Evolutionary conservation across 148 eudicot genomes (phyloP), one percentile per base, ranked within the genome.

Genomic region (Cornus suecica): DNA sequence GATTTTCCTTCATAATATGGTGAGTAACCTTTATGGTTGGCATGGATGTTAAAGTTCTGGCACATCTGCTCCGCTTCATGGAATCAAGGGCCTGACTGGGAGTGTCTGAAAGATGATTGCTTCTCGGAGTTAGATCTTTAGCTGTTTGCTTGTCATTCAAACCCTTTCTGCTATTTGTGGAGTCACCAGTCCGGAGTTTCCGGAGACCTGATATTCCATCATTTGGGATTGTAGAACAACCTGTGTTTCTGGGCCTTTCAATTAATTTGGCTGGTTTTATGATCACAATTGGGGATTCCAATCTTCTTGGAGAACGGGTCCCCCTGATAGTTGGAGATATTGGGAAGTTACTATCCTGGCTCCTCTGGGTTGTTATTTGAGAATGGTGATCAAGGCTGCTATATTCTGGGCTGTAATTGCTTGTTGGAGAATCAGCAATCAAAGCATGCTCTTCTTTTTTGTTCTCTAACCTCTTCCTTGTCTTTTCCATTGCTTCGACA

Each of bases 401-500:
- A 27, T 31, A 29, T 37, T 30, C 48, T n/a, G 72, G 65, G 77
- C 74, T 45, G 52, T 77, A 23, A 65, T 48, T 72, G 71, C 78
- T 72, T 65, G 42, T 70, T 52, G 83, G 77, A 75, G 77, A 62
- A 77, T 76, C 77, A 48, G 67, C 70, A 25, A 83, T 74, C 25
- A 72, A 27, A 54, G 68, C 65, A 58, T 64, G 66, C 41, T 73
- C 80, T 56, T 83, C 88, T 14, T 69, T 80, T 58, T 64, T 82
- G 0, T 71, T 65, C 65, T 81, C 82, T 54, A 64, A 72, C 62
- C 77, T 80, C 72, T 61, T 76, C 71, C 81, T 90, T 10, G 86
- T 81, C 73, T 76, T 88, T 67, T 86, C 88, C 87, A 88, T 89
- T 76, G 92, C 86, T 65, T 89, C 95, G 67, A 92, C 90, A 76